A percentile compares a stretch with the other conserved stretches of the same genome.
phyloP scores from a whole-genome alignment of 129 eudicot genomes.

The Erigeron canadensis region DNA sequence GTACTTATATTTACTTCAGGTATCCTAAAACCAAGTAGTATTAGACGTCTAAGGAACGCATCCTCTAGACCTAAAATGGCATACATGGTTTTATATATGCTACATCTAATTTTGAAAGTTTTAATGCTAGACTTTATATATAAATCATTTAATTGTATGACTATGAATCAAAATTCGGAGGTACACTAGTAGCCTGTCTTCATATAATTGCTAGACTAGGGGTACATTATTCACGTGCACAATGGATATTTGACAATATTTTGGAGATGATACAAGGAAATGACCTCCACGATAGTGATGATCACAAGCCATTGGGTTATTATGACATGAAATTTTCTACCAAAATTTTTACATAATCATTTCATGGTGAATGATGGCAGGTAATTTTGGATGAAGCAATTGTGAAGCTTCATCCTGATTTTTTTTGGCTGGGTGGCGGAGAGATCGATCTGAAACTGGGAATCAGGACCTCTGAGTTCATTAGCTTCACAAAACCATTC shows the following conservation, averaged over 20 bases:
- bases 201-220: no score
- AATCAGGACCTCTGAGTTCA: slow-evolving; percentile 59
- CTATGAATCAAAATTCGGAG: background rate
- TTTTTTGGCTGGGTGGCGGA: slow-evolving; percentile 98
- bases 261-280: no score
- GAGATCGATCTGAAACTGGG: slow-evolving; percentile 77
- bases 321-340: no score
- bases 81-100: background rate
- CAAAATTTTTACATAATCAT: background rate
- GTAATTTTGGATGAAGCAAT: slow-evolving; percentile 98
- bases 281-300: no score
- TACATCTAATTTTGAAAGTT: background rate
- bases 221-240: no score
- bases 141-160: background rate
- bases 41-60: no score
- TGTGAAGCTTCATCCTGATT: slow-evolving; percentile 74
- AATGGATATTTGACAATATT: no score
- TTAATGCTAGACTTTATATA: background rate
- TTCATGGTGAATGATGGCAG: slow-evolving; percentile 35
- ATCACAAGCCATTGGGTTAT: no score
- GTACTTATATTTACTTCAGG: no score
- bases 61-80: no score
- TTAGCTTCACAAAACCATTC: slow-evolving; percentile 54
- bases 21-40: no score
- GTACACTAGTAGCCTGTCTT: no score